Evolutionary conservation across 164 flowering plant genomes (phyloP), one percentile per base, ranked within the genome.

Genomic region (Tetracentron sinense): DNA sequence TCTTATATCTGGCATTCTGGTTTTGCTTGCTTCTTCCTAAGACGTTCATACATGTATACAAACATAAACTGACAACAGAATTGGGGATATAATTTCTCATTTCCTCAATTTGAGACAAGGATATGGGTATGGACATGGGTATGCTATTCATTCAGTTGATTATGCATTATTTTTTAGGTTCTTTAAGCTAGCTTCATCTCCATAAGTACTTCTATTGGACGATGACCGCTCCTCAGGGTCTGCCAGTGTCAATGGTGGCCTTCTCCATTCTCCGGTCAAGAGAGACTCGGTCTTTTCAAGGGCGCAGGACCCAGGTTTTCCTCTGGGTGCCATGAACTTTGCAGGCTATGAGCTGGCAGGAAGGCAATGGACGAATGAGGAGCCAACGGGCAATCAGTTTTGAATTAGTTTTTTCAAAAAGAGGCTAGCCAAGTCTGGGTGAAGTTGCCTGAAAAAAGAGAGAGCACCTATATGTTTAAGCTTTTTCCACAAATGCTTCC

Each of bases 271-370:
- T 95, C 17, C 94, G n/a, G 80, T 8, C 82, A 72, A 4, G 97
- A 95, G 62, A 97, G 99, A 30, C 81, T 89, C 1, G 99, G 97
- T 30, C 73, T 95, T 56, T 95, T 86, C 73, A 95, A 95, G 77
- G 99, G 99, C 52, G 97, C 96, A 53, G 72, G 90, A 14, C 99
- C 99, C 15, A 78, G 99, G 69, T 95, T 95, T 97, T 38, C 99
- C 99, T 5, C 78, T 95, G 3, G 99, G 99, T 33, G 99, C 99
- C 62, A 95, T 95, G 96, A 95, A 95, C 67, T 95, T 95, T 77
- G 99, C 99, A 21, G 99, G 99, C 5, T 95, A 95, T 23, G 99
- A 95, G 73, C 86, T 95, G 2, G 92, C 90, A 30, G 83, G 79
- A 92, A 92, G 72, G 96, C 99, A 47, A 84, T 95, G 97, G 75